Evolutionary conservation across 202 grass and related monocot genomes (phyloP).

Genomic region (Setaria viridis): DNA sequence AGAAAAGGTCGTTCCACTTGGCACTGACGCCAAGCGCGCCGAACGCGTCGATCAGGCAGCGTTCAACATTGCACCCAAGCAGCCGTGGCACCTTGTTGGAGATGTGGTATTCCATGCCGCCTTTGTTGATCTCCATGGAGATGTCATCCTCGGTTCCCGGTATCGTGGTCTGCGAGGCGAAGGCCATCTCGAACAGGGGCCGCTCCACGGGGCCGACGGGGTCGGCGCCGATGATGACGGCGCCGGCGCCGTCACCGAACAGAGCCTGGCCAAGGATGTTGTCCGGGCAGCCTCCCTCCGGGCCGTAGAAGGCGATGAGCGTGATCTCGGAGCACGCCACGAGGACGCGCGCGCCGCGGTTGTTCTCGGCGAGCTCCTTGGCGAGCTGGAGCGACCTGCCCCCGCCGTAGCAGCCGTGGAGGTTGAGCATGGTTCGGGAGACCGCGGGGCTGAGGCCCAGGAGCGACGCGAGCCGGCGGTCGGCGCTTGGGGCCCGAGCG

Average conservation of each 20-base stretch:
- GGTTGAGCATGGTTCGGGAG: slow-evolving; percentile 57
- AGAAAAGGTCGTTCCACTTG: slow-evolving; percentile 1
- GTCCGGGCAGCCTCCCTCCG: slow-evolving; percentile 47
- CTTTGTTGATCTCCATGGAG: slow-evolving; percentile 23
- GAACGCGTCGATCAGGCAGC: background rate
- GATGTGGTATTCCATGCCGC: slow-evolving; percentile 16
- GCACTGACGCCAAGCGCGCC: background rate
- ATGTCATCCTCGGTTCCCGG: slow-evolving; percentile 12
- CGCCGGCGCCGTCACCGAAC: slow-evolving; percentile 54
- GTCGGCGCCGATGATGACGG: slow-evolving; percentile 60
- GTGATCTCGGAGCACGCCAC: slow-evolving; percentile 23
- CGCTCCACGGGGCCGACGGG: background rate
- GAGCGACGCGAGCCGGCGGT: slow-evolving; percentile 19
- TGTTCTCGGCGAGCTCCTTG: slow-evolving; percentile 33
- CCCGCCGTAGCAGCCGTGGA: slow-evolving; percentile 60
- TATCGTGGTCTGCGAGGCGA: slow-evolving; percentile 15
- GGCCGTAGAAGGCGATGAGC: slow-evolving; percentile 37
- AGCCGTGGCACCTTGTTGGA: background rate
- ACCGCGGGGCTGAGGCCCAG: slow-evolving; percentile 40
- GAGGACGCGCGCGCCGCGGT: slow-evolving; percentile 43
- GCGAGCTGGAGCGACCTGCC: slow-evolving; percentile 37
- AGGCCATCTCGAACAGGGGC: slow-evolving; percentile 3
- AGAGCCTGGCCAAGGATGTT: slow-evolving; percentile 48
- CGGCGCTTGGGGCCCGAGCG: slow-evolving; percentile 18
- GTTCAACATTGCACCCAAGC: background rate